Base-by-base conservation (phyloP, 2,329 filamentous ascomycete species). In the Trichocomaceae sp. region DNA sequence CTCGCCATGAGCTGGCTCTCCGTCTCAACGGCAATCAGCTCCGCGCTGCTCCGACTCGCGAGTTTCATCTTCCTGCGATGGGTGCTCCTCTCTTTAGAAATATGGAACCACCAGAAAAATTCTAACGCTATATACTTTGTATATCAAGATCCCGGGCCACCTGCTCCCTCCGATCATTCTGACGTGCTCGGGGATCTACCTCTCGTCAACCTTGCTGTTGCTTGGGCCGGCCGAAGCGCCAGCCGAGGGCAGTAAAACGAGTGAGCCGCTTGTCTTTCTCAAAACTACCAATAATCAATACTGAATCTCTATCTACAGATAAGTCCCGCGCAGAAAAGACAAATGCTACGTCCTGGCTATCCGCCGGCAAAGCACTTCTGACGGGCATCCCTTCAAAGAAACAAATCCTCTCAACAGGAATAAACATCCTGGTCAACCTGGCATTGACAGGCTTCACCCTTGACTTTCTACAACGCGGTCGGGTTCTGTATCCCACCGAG, bases 381-480 rank as follows among this genome's bases (percentile, higher is more conserved):
- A 83, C 83, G 2, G 93, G 93, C 3, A 74, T 86, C 0, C 92
- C 93, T 1, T 90, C 84, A 62, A 81, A 86, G 6, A 79, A 77
- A n/a, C 89, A 84, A 50, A 74, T 81, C 12, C 63, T 84, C 20
- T 79, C 84, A 62, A 92, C 88, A 19, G 71, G 82, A 47, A 61
- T 84, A 23, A 88, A 87, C 0, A 82, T 90, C 50, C 71, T 84
- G 26, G 79, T 93, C 67, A 97, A 97, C 68, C 65, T 83, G 17
- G 72, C 79, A 2, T 75, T 93, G 41, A 78, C 90, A 5, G 75
- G 81, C 8, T 82, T 92, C 70, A 82, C 85, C 0, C 78, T 85
- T 23, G 93, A 99, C 69, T 81, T 91, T 39, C 78, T 95, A 13
- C 90, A 88, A 66, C 83, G 87, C 19, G 86, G 87, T 1, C 82